Evolutionary conservation across 2,329 filamentous ascomycete genomes (phyloP).

Genomic region (Acephala macrosclerotiorum): DNA sequence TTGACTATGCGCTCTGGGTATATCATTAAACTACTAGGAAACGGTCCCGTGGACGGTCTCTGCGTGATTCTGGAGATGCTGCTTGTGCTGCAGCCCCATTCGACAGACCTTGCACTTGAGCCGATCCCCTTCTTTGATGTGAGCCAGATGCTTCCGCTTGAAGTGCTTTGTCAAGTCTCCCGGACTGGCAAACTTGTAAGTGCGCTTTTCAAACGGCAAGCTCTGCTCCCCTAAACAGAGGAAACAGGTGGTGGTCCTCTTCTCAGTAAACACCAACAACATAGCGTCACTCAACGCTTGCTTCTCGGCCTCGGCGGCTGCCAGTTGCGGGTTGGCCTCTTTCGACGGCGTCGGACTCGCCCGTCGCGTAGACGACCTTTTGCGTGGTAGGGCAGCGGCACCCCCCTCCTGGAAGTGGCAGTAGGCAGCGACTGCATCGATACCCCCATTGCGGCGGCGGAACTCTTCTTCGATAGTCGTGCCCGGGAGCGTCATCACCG

Average conservation of each 20-base stretch:
- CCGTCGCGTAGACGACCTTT: slow-evolving; percentile 24
- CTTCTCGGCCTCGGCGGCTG: slow-evolving; percentile 33
- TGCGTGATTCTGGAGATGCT: slow-evolving; percentile 32
- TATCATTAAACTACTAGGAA: slow-evolving; percentile 24
- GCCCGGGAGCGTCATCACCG: slow-evolving; percentile 39
- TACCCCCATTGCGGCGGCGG: too few species aligned
- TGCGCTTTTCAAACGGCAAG: too few species aligned
- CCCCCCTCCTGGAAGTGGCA: slow-evolving; percentile 29
- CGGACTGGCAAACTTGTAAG: slow-evolving; percentile 30
- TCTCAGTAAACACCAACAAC: too few species aligned
- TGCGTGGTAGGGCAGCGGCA: slow-evolving; percentile 27
- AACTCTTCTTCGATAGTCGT: slow-evolving; percentile 32
- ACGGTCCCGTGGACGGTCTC: slow-evolving; percentile 30
- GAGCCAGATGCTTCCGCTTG: slow-evolving; percentile 33
- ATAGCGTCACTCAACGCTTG: too few species aligned
- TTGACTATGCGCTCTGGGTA: background rate
- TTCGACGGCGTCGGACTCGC: slow-evolving; percentile 28
- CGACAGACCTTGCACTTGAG: slow-evolving; percentile 31
- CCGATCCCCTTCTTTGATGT: slow-evolving; percentile 33
- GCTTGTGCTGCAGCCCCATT: slow-evolving; percentile 34
- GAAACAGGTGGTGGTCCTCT: too few species aligned
- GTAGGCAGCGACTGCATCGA: too few species aligned
- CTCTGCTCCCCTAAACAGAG: too few species aligned
- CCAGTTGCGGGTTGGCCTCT: slow-evolving; percentile 29
- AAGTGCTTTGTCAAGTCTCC: slow-evolving; percentile 37